Evolutionary conservation across 2,329 filamentous ascomycete species (phyloP).

Genomic region (Xylariaceae sp.): DNA sequence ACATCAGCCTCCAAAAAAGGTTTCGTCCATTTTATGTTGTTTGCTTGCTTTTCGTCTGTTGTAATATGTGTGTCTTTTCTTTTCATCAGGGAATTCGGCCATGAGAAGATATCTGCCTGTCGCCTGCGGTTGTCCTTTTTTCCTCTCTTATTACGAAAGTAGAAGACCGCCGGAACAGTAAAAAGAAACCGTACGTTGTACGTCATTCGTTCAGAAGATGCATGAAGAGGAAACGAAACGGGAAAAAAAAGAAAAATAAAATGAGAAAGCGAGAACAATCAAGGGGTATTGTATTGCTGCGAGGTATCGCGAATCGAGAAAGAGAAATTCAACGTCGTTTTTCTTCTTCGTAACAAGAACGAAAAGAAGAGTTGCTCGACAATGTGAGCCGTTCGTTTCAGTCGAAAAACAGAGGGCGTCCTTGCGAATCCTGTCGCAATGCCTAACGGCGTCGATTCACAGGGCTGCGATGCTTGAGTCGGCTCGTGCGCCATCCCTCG

Average conservation of each 20-base stretch:
- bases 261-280: conserved; percentile 12
- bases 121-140: conserved; percentile 9
- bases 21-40: background rate
- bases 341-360: background rate
- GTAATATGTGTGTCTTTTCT: conserved; percentile 13
- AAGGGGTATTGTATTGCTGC: conserved; percentile 28
- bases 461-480: conserved; percentile 51
- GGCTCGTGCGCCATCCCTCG: conserved; percentile 82
- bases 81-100: conserved; percentile 13
- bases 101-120: conserved; percentile 20
- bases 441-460: conserved; percentile 35
- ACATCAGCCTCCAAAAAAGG: conserved; percentile 16
- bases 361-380: conserved; percentile 20
- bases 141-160: conserved; percentile 20
- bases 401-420: conserved; percentile 13
- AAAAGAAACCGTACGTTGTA: conserved; percentile 17
- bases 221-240: conserved; percentile 16
- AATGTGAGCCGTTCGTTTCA: conserved; percentile 19
- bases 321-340: conserved; percentile 7
- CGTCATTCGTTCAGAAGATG: conserved; percentile 19
- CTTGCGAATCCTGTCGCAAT: conserved; percentile 21
- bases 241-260: background rate
- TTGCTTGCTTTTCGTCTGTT: no score
- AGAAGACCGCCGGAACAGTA: conserved; percentile 20
- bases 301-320: conserved; percentile 21